Evolutionary conservation across 495 filamentous ascomycete genomes (phyloP), one percentile per base, ranked within the genome.

Genomic region (Xylaria venustula): DNA sequence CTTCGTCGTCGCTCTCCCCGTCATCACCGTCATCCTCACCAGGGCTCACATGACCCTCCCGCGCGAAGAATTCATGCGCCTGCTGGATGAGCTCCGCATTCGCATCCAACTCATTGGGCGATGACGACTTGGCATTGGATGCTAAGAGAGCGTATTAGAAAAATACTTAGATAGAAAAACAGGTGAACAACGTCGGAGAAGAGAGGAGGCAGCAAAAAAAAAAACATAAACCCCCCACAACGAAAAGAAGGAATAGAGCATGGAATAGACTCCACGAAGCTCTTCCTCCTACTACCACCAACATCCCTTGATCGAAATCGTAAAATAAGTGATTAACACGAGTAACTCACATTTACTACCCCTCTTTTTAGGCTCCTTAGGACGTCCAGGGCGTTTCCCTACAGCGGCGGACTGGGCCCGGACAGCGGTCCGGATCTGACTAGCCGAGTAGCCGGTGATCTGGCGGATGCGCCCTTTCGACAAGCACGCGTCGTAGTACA

Each of bases 391-490:
- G 1, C 68, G 63, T 48, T 42, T 62, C 7, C 54, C 51, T 6
- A 68, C 54, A 14, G 61, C 56, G 25, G 68, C 61, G 36, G 65
- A 61, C 23, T 62, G 50, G 37, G 68, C 68, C 20, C 62, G 52
- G 14, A 71, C 57, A 19, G 68, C 68, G 19, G 66, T 68, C 50
- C 64, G 58, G 59, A 71, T 71, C 56, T 71, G 66, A 53, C 66
- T 66, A 14, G 28, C 25, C 40, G 68, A 68, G 42, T 68, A 71
- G 30, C 63, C 63, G 20, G 68, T 71, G 48, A 71, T 58, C 48
- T 66, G 53, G 53, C 52, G 48, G 42, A 71, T 68, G 57, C 68
- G 68, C 37, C 42, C 58, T 42, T 62, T 60, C 50, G 61, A 58
- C 58, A 71, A 47, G 37, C 32, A 8, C 40, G 68, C 68, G 58